Percentiles rank a stretch among this genome's conserved stretches.
phyloP scores from a whole-genome alignment of 2,329 filamentous ascomycete genomes.

The Nannizzia gypsea region DNA sequence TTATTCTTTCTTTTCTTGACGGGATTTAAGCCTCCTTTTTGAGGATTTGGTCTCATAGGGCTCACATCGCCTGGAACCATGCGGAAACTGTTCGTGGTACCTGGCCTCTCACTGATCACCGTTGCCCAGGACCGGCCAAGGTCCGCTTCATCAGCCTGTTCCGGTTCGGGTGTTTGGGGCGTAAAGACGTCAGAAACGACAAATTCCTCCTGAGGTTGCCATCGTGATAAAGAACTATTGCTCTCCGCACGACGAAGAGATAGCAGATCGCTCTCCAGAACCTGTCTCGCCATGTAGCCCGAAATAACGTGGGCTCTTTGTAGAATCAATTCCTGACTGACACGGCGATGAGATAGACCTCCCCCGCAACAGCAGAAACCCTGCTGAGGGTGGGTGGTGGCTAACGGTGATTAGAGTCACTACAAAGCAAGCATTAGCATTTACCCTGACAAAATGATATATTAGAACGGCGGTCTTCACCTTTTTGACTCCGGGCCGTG shows the following conservation, averaged over 20 bases:
- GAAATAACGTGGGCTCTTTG: background rate
- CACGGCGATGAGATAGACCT: background rate
- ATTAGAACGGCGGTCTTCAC: background rate
- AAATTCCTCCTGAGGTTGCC: conserved; percentile 14
- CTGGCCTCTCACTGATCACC: background rate
- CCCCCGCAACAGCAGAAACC: background rate
- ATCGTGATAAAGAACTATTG: conserved; percentile 7
- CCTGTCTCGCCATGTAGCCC: conserved; percentile 5
- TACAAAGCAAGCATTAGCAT: background rate
- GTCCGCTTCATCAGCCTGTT: background rate
- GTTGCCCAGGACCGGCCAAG: background rate
- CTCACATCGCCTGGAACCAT: conserved; percentile 10
- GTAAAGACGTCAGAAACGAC: conserved; percentile 16
- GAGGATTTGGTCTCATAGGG: conserved; percentile 4
- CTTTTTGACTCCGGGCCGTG: background rate
- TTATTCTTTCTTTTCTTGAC: conserved; percentile 32
- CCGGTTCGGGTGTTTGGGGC: conserved; percentile 11
- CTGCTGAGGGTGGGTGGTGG: background rate
- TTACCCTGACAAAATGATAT: background rate
- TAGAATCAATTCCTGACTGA: background rate
- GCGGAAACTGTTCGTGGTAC: conserved; percentile 7
- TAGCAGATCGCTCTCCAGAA: conserved; percentile 8
- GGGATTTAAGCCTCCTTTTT: conserved; percentile 12
- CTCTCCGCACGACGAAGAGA: conserved; percentile 3
- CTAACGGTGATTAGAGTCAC: background rate